Evolutionary conservation across 805 yeast species (phyloP).

Genomic region (Candida methanosorbosa): DNA sequence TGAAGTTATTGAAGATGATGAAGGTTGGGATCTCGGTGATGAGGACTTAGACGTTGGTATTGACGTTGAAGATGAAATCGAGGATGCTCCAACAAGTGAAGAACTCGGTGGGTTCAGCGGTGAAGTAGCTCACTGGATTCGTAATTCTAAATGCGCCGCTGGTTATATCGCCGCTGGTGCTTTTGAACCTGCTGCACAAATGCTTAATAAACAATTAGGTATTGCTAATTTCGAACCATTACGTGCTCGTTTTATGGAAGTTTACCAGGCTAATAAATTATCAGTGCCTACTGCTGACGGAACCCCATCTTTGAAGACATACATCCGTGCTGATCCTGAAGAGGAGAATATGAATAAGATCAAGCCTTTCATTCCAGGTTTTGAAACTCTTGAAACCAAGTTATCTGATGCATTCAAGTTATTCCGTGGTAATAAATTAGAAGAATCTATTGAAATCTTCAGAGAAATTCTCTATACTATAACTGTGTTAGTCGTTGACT

Average conservation of each 20-base stretch:
- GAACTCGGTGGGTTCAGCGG: constrained; percentile 31
- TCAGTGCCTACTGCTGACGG: constrained; percentile 69
- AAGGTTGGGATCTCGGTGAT: constrained; percentile 78
- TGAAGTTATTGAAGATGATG: constrained; percentile 49
- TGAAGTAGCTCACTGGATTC: constrained; percentile 75
- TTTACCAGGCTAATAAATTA: constrained; percentile 73
- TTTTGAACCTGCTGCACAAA: constrained; percentile 90
- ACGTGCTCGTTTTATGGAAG: constrained; percentile 72
- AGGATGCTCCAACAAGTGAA: constrained; percentile 23
- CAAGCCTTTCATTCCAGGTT: constrained; percentile 70
- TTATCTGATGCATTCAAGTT: constrained; percentile 69
- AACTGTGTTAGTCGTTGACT: constrained; percentile 60
- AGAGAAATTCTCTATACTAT: constrained; percentile 71
- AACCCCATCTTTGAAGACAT: constrained; percentile 60
- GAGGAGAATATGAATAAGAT: constrained; percentile 38
- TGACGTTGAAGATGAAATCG: constrained; percentile 27
- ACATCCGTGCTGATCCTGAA: constrained; percentile 58
- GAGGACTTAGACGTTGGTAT: constrained; percentile 64
- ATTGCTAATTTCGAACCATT: constrained; percentile 82
- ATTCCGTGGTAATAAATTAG: constrained; percentile 78
- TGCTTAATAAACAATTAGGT: constrained; percentile 85
- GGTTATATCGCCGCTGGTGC: constrained; percentile 94
- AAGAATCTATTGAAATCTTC: constrained; percentile 72
- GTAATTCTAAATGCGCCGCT: constrained; percentile 84
- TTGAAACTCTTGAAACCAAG: constrained; percentile 50